Evolutionary conservation across 305 asterid genomes (phyloP).

Genomic region (Caryopteris hybrid): DNA sequence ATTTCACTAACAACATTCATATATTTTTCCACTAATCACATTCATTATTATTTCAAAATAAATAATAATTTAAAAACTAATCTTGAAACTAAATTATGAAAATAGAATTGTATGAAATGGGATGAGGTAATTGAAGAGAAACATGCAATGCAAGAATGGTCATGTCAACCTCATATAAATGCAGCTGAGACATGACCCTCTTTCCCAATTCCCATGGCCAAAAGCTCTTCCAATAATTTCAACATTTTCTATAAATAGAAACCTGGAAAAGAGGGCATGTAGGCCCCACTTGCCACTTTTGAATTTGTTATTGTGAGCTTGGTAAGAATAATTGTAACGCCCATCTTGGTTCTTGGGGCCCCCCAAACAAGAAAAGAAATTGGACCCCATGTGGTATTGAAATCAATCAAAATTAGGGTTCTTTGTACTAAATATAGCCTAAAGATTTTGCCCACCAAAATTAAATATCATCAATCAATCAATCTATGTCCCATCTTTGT

Average conservation of each 20-base stretch:
- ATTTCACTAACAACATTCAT: too few species aligned
- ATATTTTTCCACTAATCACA: too few species aligned
- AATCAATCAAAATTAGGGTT: slow-evolving; percentile 17
- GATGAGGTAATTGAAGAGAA: slow-evolving; percentile 2
- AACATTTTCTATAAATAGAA: slow-evolving; percentile 31
- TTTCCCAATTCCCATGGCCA: slow-evolving; percentile 17
- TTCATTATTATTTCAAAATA: too few species aligned
- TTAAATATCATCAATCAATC: slow-evolving; percentile 17
- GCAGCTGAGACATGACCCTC: slow-evolving; percentile 13
- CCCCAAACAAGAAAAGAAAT: background rate
- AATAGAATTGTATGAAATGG: background rate
- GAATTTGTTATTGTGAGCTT: background rate
- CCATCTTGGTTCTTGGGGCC: slow-evolving; percentile 8
- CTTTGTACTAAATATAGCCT: slow-evolving; percentile 26
- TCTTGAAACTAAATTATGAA: too few species aligned
- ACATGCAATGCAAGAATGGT: slow-evolving; percentile 16
- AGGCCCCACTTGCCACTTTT: slow-evolving; percentile 15
- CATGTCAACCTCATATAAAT: slow-evolving; percentile 20
- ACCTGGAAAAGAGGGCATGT: slow-evolving; percentile 20
- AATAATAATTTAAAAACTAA: too few species aligned
- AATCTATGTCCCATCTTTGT: slow-evolving; percentile 8
- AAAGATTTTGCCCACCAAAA: slow-evolving; percentile 15
- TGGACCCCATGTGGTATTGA: slow-evolving; percentile 13
- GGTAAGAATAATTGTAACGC: slow-evolving; percentile 8
- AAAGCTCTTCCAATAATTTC: slow-evolving; percentile 35